phyloP scores from a whole-genome alignment of 2,329 filamentous ascomycete species.

The Fusarium temperatum region DNA sequence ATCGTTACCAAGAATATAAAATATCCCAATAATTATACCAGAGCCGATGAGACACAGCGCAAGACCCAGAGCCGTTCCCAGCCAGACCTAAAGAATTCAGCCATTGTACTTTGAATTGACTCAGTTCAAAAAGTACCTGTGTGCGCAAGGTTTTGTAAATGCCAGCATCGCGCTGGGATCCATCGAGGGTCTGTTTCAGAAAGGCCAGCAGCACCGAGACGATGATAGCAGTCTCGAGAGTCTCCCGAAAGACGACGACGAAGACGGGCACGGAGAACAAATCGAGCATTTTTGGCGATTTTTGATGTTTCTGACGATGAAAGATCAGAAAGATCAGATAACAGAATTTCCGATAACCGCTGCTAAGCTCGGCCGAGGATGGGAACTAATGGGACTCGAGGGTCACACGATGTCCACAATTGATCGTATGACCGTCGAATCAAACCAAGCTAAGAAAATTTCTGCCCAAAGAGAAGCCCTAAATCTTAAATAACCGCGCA shows the following conservation, averaged over 20 bases:
- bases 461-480: slow-evolving; percentile 3
- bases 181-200: slow-evolving; percentile 79
- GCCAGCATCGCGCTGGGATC: slow-evolving; percentile 66
- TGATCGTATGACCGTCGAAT: slow-evolving; percentile 15
- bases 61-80: slow-evolving; percentile 50
- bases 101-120: not conserved
- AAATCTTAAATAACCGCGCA: slow-evolving; percentile 2
- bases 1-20: slow-evolving; percentile 74
- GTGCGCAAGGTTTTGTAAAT: slow-evolving; percentile 74
- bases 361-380: slow-evolving; percentile 9
- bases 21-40: slow-evolving; percentile 74
- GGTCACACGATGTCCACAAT: slow-evolving; percentile 37
- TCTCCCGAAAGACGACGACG: slow-evolving; percentile 90
- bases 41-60: slow-evolving; percentile 72
- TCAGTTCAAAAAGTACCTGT: slow-evolving; percentile 59
- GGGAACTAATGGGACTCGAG: slow-evolving; percentile 7
- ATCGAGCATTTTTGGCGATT: slow-evolving; percentile 64
- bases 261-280: slow-evolving; percentile 85
- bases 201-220: slow-evolving; percentile 86
- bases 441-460: slow-evolving; percentile 22
- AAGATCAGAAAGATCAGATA: slow-evolving; percentile 28
- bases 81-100: slow-evolving; percentile 61
- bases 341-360: slow-evolving; percentile 22
- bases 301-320: slow-evolving; percentile 16
- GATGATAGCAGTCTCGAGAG: slow-evolving; percentile 83